Evolutionary conservation across 2,329 filamentous ascomycete species (phyloP).

Genomic region (Trichothecium sympodiale): DNA sequence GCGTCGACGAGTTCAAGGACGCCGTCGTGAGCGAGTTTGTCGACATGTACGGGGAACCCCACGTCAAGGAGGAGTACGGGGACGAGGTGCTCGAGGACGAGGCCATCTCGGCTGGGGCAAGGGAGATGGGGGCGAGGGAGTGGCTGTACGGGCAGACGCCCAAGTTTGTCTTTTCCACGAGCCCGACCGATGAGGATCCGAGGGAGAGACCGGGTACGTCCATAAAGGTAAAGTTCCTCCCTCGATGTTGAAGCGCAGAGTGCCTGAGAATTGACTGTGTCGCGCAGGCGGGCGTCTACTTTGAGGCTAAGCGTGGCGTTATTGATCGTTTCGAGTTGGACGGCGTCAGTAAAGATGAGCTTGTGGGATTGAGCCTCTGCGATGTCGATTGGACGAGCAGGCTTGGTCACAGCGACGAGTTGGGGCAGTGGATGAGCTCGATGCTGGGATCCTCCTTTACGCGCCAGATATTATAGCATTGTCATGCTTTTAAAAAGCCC

Average conservation of each 20-base stretch:
- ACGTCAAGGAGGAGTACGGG: slow-evolving; percentile 31
- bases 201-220: slow-evolving; percentile 39
- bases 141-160: slow-evolving; percentile 87
- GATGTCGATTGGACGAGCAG: too few relatives aligned
- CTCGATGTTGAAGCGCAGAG: too few relatives aligned
- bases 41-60: slow-evolving; percentile 46
- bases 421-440: neutral
- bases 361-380: slow-evolving; percentile 1
- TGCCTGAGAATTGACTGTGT: too few relatives aligned
- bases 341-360: slow-evolving; percentile 3
- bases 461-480: too few relatives aligned
- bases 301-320: slow-evolving; percentile 25
- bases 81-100: slow-evolving; percentile 27
- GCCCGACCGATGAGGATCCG: slow-evolving; percentile 47
- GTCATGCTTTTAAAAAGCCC: too few relatives aligned
- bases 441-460: neutral
- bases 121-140: slow-evolving; percentile 39
- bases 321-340: slow-evolving; percentile 21
- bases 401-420: too few relatives aligned
- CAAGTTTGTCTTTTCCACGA: slow-evolving; percentile 61
- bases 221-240: too few relatives aligned
- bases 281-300: slow-evolving; percentile 18
- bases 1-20: slow-evolving; percentile 37
- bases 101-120: slow-evolving; percentile 28
- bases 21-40: slow-evolving; percentile 56